Conservation (phyloP, 176 grass and related monocot species). For the Zizania latifolia region DNA sequence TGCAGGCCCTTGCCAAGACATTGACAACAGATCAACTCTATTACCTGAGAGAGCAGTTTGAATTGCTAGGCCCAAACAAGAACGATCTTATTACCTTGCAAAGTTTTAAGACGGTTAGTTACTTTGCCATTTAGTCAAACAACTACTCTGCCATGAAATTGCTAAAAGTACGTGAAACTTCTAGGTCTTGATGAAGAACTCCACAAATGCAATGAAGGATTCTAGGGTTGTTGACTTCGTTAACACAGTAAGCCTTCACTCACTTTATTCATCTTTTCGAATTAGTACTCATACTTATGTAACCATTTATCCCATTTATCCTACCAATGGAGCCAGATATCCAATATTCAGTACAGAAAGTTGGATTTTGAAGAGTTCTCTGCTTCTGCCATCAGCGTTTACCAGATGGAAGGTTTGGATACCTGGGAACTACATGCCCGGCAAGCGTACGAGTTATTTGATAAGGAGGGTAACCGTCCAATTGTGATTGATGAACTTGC, state of each 20-base stretch:
- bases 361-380: slow-evolving; percentile 67
- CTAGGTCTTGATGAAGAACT: slow-evolving; percentile 56
- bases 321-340: slow-evolving; percentile 20
- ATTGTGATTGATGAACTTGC: slow-evolving; percentile 58
- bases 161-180: slow-evolving; percentile 15
- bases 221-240: slow-evolving; percentile 53
- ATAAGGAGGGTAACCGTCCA: slow-evolving; percentile 55
- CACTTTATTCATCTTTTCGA: background rate
- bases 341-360: slow-evolving; percentile 38
- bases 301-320: slow-evolving; percentile 3
- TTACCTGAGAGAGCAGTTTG: slow-evolving; percentile 63
- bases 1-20: slow-evolving; percentile 73
- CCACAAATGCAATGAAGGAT: slow-evolving; percentile 51
- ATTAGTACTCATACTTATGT: background rate
- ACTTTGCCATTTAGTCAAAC: background rate
- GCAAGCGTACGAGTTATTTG: slow-evolving; percentile 50
- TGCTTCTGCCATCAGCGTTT: slow-evolving; percentile 48
- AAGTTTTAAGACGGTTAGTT: slow-evolving; percentile 62
- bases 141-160: background rate
- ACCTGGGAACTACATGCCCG: slow-evolving; percentile 58
- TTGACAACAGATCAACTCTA: slow-evolving; percentile 51
- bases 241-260: slow-evolving; percentile 34
- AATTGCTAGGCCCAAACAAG: slow-evolving; percentile 51
- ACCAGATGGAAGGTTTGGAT: slow-evolving; percentile 62
- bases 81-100: slow-evolving; percentile 55